Evolutionary conservation across 2,329 filamentous ascomycete genomes (phyloP).

Genomic region (Hymenoscyphus fraxineus): DNA sequence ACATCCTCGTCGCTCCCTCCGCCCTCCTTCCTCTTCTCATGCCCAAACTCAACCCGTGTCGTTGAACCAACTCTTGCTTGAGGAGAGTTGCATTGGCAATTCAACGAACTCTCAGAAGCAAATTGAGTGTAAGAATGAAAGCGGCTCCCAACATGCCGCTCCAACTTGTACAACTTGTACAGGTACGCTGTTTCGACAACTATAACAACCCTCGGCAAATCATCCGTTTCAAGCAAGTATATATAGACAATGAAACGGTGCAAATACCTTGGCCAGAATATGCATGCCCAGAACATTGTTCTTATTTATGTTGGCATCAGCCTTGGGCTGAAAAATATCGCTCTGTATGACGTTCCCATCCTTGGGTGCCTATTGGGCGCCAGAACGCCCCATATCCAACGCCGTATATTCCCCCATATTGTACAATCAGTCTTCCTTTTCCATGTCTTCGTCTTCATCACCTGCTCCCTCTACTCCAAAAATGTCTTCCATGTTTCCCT

Average conservation of each 20-base stretch:
- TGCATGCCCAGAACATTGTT: not conserved
- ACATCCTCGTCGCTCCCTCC: too few species aligned
- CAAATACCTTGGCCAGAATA: not conserved
- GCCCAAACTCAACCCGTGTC: too few species aligned
- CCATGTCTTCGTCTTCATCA: constrained; percentile 36
- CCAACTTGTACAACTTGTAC: too few species aligned
- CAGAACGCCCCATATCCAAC: constrained; percentile 12
- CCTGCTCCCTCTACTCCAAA: constrained; percentile 31
- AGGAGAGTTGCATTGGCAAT: too few species aligned
- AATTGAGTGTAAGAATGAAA: too few species aligned
- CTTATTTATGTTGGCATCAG: not conserved
- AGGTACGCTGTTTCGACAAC: too few species aligned
- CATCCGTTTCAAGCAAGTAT: not conserved
- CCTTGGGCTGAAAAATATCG: not conserved
- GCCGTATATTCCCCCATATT: constrained; percentile 13
- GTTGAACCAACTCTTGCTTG: too few species aligned
- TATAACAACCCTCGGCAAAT: too few species aligned
- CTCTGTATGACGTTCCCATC: not conserved
- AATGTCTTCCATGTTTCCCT: constrained; percentile 39
- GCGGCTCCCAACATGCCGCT: too few species aligned
- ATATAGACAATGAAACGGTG: not conserved
- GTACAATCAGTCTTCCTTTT: constrained; percentile 37
- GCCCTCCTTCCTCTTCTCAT: too few species aligned
- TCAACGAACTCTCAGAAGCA: too few species aligned
- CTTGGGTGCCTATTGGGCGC: not conserved